Percentiles rank a stretch among this genome's conserved stretches.
These are phyloP conservation scores for Juncus effusus DNA, from an alignment of 176 grass and related monocot species.

Conservation along the genomic window DNA sequence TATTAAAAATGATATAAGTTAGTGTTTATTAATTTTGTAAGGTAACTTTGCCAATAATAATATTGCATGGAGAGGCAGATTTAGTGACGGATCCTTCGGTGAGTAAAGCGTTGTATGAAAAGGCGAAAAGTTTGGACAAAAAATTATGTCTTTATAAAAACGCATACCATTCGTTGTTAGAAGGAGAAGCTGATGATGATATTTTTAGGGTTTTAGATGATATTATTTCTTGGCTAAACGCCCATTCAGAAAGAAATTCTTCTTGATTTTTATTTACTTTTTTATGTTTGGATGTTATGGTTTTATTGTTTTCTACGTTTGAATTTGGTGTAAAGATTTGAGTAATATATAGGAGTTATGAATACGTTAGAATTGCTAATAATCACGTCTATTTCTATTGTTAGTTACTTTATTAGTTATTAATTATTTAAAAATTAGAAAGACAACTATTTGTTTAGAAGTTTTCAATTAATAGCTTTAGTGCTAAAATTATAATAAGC, in stretches of 20 bases:
- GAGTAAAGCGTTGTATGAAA: conserved; percentile 90
- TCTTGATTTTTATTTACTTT: conserved; percentile 20
- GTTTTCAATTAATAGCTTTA: too few species aligned
- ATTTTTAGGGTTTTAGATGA: conserved; percentile 77
- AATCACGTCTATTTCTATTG: too few species aligned
- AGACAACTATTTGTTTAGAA: too few species aligned
- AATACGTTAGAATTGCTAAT: too few species aligned
- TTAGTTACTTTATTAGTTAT: too few species aligned
- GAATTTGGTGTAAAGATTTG: conserved; percentile 19
- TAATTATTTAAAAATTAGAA: too few species aligned
- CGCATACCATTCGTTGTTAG: conserved; percentile 64
- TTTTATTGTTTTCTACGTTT: conserved; percentile 18
- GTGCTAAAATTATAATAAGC: too few species aligned
- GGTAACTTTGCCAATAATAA: conserved; percentile 84
- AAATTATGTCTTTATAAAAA: conserved; percentile 70
- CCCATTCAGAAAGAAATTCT: conserved; percentile 39
- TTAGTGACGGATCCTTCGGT: conserved; percentile 74
- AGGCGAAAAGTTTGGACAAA: conserved; percentile 76
- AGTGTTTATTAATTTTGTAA: conserved; percentile 30
- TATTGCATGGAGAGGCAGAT: conserved; percentile 82
- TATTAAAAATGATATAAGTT: neutral
- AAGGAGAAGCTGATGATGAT: conserved; percentile 82
- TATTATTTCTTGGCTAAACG: conserved; percentile 83
- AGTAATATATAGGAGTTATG: conserved; percentile 8
- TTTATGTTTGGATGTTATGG: neutral